Evolutionary conservation across 1,139 yeast genomes (phyloP), one percentile per base, ranked within the genome.

Genomic region (Scheffersomyces titani): DNA sequence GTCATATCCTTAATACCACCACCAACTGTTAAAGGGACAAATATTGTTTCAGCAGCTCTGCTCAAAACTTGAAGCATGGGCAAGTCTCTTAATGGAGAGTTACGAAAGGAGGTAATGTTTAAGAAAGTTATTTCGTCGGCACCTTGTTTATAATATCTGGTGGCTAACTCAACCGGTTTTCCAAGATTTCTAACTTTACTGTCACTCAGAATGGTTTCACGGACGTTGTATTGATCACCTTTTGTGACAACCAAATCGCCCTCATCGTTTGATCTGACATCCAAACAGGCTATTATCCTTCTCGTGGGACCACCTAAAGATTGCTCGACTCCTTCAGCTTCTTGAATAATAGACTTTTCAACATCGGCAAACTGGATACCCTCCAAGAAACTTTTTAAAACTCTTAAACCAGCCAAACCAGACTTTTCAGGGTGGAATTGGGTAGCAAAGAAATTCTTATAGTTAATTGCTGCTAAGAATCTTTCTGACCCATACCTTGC

Each of bases 341-440:
- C 49, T 55, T 69, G 70, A 20, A 57, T 63, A 44, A 69, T 73
- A 2, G 65, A 62, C 4, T 59, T 53, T 59, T 64, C 50, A 50
- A 65, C 55, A 59, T 66, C 50, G 1, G 76, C 64, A 44, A 69
- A 59, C 62, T 76, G 77, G 13, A 71, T 70, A 53, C 87, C 89
- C 51, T 80, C 80, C 62, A 94, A 76, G 68, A 94, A 94, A 40
- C 90, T 83, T 59, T 84, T 82, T 57, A 94, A 81, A 6, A 93
- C 86, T 60, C 84, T 83, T 51, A 94, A 76, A 51, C 99, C 99
- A 7, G 97, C 97, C 50, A 78, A 71, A 11, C 99, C 99, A 2
- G 97, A 90, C 72, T 94, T 94, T 71, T 94, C 99, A 6, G 99
- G 99, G 73, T 94, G 99, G 73, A 94, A 94, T 72, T 94, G 99